phyloP scores from a whole-genome alignment of 1,284 basidiomycete species.

The Apiotrichum akiyoshidainum region DNA sequence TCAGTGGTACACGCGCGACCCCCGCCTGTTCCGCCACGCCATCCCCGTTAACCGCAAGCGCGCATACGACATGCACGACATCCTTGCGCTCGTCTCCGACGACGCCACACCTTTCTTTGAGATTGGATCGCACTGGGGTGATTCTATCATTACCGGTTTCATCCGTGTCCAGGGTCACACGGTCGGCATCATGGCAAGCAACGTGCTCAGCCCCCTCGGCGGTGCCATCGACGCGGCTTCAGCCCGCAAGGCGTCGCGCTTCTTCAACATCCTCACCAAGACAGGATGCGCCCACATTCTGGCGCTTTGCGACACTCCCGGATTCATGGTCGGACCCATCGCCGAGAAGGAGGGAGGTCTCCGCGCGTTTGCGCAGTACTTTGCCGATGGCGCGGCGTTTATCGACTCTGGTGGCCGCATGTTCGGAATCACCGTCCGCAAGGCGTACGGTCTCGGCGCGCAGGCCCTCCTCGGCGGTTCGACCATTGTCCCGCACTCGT shows the following conservation, averaged over 20 bases:
- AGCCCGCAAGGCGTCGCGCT: constrained; percentile 19
- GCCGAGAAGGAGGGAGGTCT: constrained; percentile 22
- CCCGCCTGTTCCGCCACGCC: constrained; percentile 19
- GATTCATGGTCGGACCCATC: constrained; percentile 22
- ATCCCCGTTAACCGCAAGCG: constrained; percentile 21
- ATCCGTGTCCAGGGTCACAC: constrained; percentile 19
- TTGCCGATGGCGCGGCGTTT: constrained; percentile 16
- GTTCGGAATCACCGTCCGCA: constrained; percentile 21
- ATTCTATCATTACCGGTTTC: constrained; percentile 21
- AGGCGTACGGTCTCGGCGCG: constrained; percentile 23
- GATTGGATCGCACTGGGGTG: constrained; percentile 20
- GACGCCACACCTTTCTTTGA: constrained; percentile 23
- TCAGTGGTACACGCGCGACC: constrained; percentile 11
- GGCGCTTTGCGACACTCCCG: constrained; percentile 22
- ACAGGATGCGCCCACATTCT: constrained; percentile 16
- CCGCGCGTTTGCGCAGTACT: constrained; percentile 19
- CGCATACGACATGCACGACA: constrained; percentile 21
- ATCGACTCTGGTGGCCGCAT: constrained; percentile 18
- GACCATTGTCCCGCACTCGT: constrained; percentile 16
- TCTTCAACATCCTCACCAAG: constrained; percentile 21
- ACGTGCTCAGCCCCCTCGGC: constrained; percentile 18
- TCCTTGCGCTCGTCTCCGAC: constrained; percentile 18
- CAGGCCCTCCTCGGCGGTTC: constrained; percentile 21
- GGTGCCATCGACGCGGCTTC: constrained; percentile 18
- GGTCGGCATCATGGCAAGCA: constrained; percentile 18